Conservation (phyloP, 2,329 filamentous ascomycete species). For the Eutypella sp. region DNA sequence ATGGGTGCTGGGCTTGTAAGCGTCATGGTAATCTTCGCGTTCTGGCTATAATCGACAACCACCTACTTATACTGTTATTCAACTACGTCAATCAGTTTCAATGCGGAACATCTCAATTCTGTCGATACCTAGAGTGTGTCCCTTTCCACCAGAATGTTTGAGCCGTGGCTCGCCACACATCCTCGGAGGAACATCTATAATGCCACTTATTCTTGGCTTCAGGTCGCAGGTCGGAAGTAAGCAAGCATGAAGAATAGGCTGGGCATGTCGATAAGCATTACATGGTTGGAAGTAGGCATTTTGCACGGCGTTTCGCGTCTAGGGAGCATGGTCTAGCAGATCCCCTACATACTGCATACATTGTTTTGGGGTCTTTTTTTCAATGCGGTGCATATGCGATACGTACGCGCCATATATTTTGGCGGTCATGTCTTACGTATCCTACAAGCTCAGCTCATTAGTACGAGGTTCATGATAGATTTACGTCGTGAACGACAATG, state of each 20-base stretch:
- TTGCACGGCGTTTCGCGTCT: constrained; percentile 16
- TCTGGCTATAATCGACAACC: constrained; percentile 37
- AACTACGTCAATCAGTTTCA: neutral
- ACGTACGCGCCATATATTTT: neutral
- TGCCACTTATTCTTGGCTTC: neutral
- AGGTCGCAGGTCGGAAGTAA: no score
- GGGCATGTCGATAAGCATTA: neutral
- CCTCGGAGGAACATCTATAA: neutral
- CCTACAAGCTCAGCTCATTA: no score
- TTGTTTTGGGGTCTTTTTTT: constrained; percentile 3
- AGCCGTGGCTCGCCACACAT: constrained; percentile 1
- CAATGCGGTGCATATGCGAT: constrained; percentile 11
- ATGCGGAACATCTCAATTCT: neutral
- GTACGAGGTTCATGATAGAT: neutral
- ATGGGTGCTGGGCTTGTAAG: constrained; percentile 44
- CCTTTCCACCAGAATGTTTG: constrained; percentile 11
- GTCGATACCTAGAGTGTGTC: neutral
- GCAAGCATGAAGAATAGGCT: no score
- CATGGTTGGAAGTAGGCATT: constrained; percentile 5
- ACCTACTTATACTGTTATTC: neutral
- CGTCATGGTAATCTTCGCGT: constrained; percentile 49
- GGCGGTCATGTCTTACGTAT: neutral
- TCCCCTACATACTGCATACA: constrained; percentile 9
- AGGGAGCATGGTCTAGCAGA: constrained; percentile 9
- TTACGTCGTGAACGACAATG: neutral